phyloP scores from a whole-genome alignment of 441 rosid genomes.

The Pelargonium cotyledonis region DNA sequence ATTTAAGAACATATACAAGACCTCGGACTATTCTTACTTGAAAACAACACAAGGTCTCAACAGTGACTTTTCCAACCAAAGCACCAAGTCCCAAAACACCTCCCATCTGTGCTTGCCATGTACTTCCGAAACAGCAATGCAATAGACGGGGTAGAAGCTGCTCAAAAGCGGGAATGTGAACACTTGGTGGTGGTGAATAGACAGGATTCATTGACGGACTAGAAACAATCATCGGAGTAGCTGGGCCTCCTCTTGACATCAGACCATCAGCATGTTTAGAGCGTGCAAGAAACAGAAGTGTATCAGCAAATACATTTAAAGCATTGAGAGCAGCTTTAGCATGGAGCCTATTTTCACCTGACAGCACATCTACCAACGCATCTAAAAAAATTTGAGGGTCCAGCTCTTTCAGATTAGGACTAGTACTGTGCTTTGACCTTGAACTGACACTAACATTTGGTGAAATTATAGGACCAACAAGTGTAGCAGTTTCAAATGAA shows the following conservation, averaged over 20 bases:
- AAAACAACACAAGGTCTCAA: constrained; percentile 76
- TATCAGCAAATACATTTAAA: constrained; percentile 82
- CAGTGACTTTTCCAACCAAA: constrained; percentile 93
- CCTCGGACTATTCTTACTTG: constrained; percentile 86
- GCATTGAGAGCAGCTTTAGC: constrained; percentile 88
- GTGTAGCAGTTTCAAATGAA: constrained; percentile 38
- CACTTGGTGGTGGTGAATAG: constrained; percentile 88
- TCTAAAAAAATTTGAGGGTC: constrained; percentile 88
- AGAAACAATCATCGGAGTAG: constrained; percentile 90
- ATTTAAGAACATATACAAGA: constrained; percentile 84
- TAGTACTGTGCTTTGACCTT: constrained; percentile 46
- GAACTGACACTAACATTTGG: constrained; percentile 41
- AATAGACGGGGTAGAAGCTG: constrained; percentile 93
- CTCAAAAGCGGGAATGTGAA: constrained; percentile 87
- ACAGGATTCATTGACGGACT: constrained; percentile 99
- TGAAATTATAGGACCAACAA: constrained; percentile 47
- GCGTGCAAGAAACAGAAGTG: constrained; percentile 83
- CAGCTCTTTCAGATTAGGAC: constrained; percentile 69
- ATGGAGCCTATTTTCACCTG: constrained; percentile 80
- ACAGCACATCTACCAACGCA: constrained; percentile 89
- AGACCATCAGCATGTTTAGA: constrained; percentile 69
- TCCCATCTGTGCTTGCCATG: constrained; percentile 99
- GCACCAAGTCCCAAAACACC: constrained; percentile 98
- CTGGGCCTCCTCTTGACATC: constrained; percentile 79
- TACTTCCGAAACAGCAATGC: constrained; percentile 92